Conservation (phyloP, 2,329 filamentous ascomycete species). For the Dactylellina parvicollis region DNA sequence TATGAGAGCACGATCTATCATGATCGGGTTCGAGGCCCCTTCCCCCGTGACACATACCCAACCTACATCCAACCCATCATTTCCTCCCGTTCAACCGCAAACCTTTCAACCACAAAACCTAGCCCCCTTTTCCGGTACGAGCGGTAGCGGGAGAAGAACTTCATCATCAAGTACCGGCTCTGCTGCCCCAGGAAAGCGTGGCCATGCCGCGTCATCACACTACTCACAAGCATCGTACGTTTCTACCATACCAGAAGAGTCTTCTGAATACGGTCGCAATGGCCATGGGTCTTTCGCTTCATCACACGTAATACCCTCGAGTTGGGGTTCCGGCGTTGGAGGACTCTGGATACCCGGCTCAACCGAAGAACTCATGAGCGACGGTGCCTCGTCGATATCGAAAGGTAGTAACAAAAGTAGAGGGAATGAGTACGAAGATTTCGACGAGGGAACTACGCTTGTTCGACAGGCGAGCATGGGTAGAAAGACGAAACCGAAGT, state of each 20-base stretch:
- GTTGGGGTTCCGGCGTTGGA: slow-evolving; percentile 67
- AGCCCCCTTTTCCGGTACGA: slow-evolving; percentile 54
- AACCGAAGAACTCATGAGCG: slow-evolving; percentile 59
- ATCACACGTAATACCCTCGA: slow-evolving; percentile 76
- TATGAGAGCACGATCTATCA: slow-evolving; percentile 46
- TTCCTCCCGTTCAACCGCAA: slow-evolving; percentile 57
- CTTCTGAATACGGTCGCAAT: slow-evolving; percentile 67
- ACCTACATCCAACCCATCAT: slow-evolving; percentile 29
- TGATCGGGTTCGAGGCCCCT: slow-evolving; percentile 45
- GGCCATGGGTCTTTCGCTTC: slow-evolving; percentile 74
- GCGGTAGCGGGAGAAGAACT: slow-evolving; percentile 57
- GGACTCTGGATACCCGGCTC: slow-evolving; percentile 64
- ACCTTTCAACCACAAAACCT: slow-evolving; percentile 57
- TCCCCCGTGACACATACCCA: slow-evolving; percentile 23
- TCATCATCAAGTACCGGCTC: slow-evolving; percentile 60
- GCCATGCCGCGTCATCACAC: slow-evolving; percentile 62
- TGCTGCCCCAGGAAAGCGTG: slow-evolving; percentile 60
- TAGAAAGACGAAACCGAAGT: slow-evolving; percentile 69
- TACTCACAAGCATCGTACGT: slow-evolving; percentile 71
- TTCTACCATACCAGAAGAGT: slow-evolving; percentile 80
- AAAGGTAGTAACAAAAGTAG: slow-evolving; percentile 45
- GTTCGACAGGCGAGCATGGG: slow-evolving; percentile 72
- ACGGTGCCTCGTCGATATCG: slow-evolving; percentile 59
- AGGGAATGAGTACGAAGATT: slow-evolving; percentile 61
- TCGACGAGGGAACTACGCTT: slow-evolving; percentile 60